Percentiles rank a stretch among this genome's conserved stretches.
These are phyloP conservation scores for Stagonosporopsis vannaccii DNA, from an alignment of 2,329 filamentous ascomycete species.

Conservation along the genomic window DNA sequence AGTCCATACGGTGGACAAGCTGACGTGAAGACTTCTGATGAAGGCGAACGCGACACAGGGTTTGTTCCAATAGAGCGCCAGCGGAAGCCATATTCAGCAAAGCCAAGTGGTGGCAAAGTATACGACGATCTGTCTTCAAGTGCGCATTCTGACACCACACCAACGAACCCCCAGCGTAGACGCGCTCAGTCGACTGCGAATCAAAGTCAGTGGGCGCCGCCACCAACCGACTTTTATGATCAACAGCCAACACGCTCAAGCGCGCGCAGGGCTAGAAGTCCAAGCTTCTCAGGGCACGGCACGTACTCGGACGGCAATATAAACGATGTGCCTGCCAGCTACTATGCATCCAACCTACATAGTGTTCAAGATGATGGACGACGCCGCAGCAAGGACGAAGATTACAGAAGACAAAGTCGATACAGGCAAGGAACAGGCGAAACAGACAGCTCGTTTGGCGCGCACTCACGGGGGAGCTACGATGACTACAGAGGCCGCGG, in stretches of 20 bases:
- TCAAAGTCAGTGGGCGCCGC: constrained; percentile 40
- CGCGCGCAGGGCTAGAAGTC: constrained; percentile 44
- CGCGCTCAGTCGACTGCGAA: constrained; percentile 44
- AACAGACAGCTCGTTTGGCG: constrained; percentile 37
- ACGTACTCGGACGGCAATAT: constrained; percentile 45
- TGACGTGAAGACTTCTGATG: constrained; percentile 41
- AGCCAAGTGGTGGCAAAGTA: constrained; percentile 65
- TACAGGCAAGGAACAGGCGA: constrained; percentile 36
- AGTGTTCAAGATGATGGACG: constrained; percentile 42
- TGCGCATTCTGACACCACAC: constrained; percentile 33
- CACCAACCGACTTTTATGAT: constrained; percentile 25
- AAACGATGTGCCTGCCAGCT: constrained; percentile 38
- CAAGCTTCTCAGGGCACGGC: constrained; percentile 45
- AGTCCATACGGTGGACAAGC: constrained; percentile 42
- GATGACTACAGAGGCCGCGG: constrained; percentile 41
- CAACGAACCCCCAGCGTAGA: constrained; percentile 31
- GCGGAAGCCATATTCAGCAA: constrained; percentile 68
- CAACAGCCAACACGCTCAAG: constrained; percentile 35
- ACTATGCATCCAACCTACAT: constrained; percentile 44
- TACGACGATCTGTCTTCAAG: constrained; percentile 53
- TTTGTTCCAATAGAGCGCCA: constrained; percentile 68
- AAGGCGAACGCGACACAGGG: constrained; percentile 45
- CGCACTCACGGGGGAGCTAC: constrained; percentile 39
- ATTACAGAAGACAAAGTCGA: constrained; percentile 34
- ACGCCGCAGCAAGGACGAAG: constrained; percentile 41